Evolutionary conservation across 352 stramenopile species (phyloP).

Genomic region (Phytophthora pinifolia): DNA sequence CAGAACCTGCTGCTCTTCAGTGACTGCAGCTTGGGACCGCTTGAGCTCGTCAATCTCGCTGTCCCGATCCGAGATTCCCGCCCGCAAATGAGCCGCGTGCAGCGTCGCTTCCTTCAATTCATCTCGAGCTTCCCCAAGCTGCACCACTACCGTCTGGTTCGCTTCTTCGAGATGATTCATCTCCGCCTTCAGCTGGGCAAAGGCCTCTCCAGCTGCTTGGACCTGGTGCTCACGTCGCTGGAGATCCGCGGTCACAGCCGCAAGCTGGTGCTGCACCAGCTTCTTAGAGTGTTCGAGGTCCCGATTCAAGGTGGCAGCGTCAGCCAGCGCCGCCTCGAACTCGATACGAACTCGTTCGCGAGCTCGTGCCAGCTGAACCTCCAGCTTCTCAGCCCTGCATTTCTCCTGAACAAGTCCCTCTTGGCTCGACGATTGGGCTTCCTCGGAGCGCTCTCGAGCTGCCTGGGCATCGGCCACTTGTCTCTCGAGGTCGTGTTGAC

Average conservation of each 20-base stretch:
- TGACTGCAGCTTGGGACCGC: constrained; percentile 3
- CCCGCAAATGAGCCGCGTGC: constrained; percentile 9
- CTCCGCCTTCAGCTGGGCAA: constrained; percentile 23
- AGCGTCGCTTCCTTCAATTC: constrained; percentile 19
- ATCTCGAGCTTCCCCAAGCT: constrained; percentile 17
- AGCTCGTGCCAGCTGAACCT: constrained; percentile 26
- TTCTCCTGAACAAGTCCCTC: constrained; percentile 36
- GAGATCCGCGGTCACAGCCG: constrained; percentile 13
- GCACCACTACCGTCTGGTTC: constrained; percentile 5
- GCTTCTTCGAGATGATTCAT: constrained; percentile 26
- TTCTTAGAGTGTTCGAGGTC: constrained; percentile 23
- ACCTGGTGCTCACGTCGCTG: constrained; percentile 20
- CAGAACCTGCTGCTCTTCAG: constrained; percentile 20
- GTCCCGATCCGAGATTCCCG: constrained; percentile 22
- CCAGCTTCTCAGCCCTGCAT: constrained; percentile 21
- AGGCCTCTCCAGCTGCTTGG: constrained; percentile 19
- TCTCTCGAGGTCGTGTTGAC: constrained; percentile 40
- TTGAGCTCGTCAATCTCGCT: constrained; percentile 21
- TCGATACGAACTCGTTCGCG: constrained; percentile 31
- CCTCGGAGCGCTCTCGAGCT: constrained; percentile 30
- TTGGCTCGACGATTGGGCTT: constrained; percentile 21
- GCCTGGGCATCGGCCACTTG: constrained; percentile 30
- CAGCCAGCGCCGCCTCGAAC: constrained; percentile 36
- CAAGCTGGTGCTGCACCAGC: constrained; percentile 25
- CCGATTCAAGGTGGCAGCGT: constrained; percentile 32